Conservation (phyloP, 345 rosid species). For the Noccaea caerulescens region DNA sequence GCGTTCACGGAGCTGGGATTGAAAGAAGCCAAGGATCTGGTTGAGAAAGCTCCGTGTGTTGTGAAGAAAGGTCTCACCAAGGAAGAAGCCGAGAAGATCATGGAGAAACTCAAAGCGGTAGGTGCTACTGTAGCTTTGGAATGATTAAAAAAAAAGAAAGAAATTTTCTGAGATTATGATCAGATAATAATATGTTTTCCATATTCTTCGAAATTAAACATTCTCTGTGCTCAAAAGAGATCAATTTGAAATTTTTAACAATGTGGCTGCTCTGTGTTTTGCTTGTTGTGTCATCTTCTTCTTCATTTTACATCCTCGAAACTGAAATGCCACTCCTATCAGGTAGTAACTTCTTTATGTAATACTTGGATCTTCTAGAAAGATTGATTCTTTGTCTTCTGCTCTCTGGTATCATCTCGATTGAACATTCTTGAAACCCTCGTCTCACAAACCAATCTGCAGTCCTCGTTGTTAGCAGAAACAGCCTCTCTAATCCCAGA, state of each 20-base stretch:
- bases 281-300: background rate
- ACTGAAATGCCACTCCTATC: slow-evolving; percentile 68
- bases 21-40: slow-evolving; percentile 83
- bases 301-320: slow-evolving; percentile 32
- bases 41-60: slow-evolving; percentile 80
- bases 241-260: slow-evolving; percentile 3
- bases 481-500: slow-evolving; percentile 71
- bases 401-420: slow-evolving; percentile 66
- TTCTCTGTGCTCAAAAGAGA: background rate
- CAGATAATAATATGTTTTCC: background rate
- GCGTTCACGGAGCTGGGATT: slow-evolving; percentile 78
- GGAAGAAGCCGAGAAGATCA: slow-evolving; percentile 67
- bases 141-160: slow-evolving; percentile 42
- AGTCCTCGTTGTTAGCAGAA: slow-evolving; percentile 85
- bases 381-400: slow-evolving; percentile 74
- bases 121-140: slow-evolving; percentile 77
- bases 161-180: background rate
- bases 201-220: slow-evolving; percentile 9
- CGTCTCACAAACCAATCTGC: slow-evolving; percentile 89
- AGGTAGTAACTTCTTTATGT: slow-evolving; percentile 71
- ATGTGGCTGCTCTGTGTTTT: background rate
- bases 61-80: slow-evolving; percentile 72
- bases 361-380: slow-evolving; percentile 78
- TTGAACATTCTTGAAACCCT: slow-evolving; percentile 74
- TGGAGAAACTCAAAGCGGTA: slow-evolving; percentile 69